Percentiles rank a stretch among this genome's conserved stretches.
These are phyloP conservation scores for Fomitopsis schrenkii DNA, from an alignment of 1,284 basidiomycete genomes.

Conservation along the genomic window DNA sequence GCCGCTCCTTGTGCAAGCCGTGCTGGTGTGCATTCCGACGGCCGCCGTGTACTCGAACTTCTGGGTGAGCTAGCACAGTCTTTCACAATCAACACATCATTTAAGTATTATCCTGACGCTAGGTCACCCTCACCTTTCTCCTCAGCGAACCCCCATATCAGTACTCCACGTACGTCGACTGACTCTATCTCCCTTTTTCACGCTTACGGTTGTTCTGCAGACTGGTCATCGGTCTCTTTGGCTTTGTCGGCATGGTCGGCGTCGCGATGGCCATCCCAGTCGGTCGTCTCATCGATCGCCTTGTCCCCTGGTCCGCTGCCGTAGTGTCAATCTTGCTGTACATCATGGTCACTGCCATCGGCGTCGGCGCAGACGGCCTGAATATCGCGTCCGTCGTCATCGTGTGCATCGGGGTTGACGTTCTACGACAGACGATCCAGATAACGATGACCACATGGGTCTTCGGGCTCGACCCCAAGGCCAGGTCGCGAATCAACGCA, in stretches of 20 bases:
- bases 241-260: slow-evolving; percentile 45
- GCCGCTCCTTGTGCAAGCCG: slow-evolving; percentile 46
- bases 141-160: slow-evolving; percentile 45
- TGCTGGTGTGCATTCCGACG: slow-evolving; percentile 37
- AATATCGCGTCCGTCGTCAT: slow-evolving; percentile 44
- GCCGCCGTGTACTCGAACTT: slow-evolving; percentile 38
- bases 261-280: slow-evolving; percentile 44
- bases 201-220: slow-evolving; percentile 16
- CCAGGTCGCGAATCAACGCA: slow-evolving; percentile 48
- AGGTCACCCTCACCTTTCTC: slow-evolving; percentile 52
- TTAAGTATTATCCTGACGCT: slow-evolving; percentile 6
- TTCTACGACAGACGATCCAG: slow-evolving; percentile 44
- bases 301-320: slow-evolving; percentile 48
- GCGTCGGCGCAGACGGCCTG: slow-evolving; percentile 40
- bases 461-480: slow-evolving; percentile 30
- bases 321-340: slow-evolving; percentile 33
- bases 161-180: slow-evolving; percentile 33
- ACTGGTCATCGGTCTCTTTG: slow-evolving; percentile 51
- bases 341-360: slow-evolving; percentile 34
- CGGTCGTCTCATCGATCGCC: slow-evolving; percentile 45
- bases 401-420: slow-evolving; percentile 41
- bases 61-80: slow-evolving; percentile 31
- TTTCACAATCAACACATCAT: background rate
- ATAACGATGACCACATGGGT: slow-evolving; percentile 38
- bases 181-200: background rate